Conservation (phyloP, 2,329 filamentous ascomycete species). For the Cercospora zeina region DNA sequence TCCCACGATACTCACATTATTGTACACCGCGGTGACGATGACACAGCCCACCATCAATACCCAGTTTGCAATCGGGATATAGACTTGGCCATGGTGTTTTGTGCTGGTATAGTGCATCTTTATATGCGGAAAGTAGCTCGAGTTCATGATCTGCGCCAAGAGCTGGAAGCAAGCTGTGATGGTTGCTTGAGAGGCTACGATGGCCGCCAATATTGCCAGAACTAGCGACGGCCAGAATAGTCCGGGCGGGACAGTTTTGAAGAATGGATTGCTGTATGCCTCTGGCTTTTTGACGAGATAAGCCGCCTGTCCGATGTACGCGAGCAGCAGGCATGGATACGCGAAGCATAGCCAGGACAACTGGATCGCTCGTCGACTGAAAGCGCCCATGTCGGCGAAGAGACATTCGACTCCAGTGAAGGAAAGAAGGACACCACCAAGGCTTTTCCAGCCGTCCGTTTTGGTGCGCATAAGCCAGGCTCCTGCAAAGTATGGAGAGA, state of each 20-base stretch:
- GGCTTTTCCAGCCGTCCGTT: constrained; percentile 61
- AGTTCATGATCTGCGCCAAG: constrained; percentile 68
- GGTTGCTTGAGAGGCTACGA: constrained; percentile 75
- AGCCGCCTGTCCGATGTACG: constrained; percentile 72
- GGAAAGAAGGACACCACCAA: constrained; percentile 67
- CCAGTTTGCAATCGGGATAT: constrained; percentile 75
- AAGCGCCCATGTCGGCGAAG: constrained; percentile 75
- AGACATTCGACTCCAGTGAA: constrained; percentile 76
- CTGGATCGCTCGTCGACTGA: constrained; percentile 63
- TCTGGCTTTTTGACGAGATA: constrained; percentile 62
- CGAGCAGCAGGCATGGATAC: constrained; percentile 66
- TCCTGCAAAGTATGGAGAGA: constrained; percentile 59
- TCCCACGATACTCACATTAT: constrained; percentile 48
- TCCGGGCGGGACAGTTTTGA: constrained; percentile 66
- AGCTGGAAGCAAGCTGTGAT: constrained; percentile 68
- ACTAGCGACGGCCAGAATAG: constrained; percentile 68
- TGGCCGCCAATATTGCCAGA: constrained; percentile 64
- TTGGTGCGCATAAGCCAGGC: constrained; percentile 61
- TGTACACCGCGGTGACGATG: constrained; percentile 64
- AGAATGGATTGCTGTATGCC: constrained; percentile 71
- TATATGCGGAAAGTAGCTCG: constrained; percentile 73
- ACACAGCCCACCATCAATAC: constrained; percentile 72
- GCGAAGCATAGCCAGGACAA: constrained; percentile 68
- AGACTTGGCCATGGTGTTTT: constrained; percentile 71
- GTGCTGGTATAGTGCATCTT: constrained; percentile 69